These are phyloP conservation scores for Colletotrichum lupini DNA, from an alignment of 2,329 filamentous ascomycete genomes.

Conservation along the genomic window DNA sequence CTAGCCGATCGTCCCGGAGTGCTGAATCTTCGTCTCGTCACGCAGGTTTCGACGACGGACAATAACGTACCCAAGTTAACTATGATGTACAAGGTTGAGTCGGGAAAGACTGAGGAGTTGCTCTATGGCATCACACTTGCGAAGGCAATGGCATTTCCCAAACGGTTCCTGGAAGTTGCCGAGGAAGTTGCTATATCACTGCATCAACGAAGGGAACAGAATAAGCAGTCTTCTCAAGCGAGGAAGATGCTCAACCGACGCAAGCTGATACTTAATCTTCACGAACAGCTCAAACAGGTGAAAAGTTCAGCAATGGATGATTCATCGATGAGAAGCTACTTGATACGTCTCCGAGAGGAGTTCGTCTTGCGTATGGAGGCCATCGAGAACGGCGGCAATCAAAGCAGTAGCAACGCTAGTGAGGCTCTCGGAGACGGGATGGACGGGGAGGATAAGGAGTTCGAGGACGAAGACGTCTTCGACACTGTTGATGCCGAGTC, in stretches of 20 bases:
- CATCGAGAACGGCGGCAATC: conserved; percentile 56
- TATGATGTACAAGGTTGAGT: conserved; percentile 87
- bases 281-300: conserved; percentile 78
- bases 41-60: conserved; percentile 67
- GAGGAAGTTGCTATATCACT: conserved; percentile 73
- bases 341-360: conserved; percentile 76
- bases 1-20: conserved; percentile 82
- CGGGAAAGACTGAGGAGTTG: conserved; percentile 75
- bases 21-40: conserved; percentile 82
- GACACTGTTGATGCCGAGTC: conserved; percentile 1
- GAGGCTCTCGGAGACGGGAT: background rate
- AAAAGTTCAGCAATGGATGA: conserved; percentile 73
- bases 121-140: conserved; percentile 91
- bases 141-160: conserved; percentile 77
- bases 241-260: conserved; percentile 71
- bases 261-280: conserved; percentile 78
- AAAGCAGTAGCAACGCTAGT: background rate
- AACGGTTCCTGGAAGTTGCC: conserved; percentile 74
- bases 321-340: conserved; percentile 70
- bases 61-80: conserved; percentile 71
- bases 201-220: conserved; percentile 65
- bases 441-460: background rate
- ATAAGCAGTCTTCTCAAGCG: conserved; percentile 67
- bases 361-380: conserved; percentile 79
- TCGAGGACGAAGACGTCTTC: conserved; percentile 18